Conservation (phyloP, 345 rosid species). For the Sapria himalayana region DNA sequence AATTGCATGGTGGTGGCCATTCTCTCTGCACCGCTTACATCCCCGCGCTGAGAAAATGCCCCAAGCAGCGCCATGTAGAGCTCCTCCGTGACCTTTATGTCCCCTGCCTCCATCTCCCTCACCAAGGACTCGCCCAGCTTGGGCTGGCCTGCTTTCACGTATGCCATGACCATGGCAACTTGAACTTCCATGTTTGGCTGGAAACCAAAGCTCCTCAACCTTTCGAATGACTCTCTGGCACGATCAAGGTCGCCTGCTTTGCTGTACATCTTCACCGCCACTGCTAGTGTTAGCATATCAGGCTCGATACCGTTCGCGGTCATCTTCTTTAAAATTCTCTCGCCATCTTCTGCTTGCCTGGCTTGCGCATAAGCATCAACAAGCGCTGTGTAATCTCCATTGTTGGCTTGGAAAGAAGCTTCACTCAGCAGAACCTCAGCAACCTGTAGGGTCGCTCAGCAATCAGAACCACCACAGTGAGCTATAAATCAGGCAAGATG, state of each 20-base stretch:
- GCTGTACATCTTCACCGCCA: constrained; percentile 48
- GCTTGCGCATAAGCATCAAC: constrained; percentile 45
- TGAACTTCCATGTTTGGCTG: constrained; percentile 33
- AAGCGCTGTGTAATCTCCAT: constrained; percentile 47
- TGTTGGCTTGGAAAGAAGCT: constrained; percentile 37
- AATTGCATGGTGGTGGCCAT: constrained; percentile 25
- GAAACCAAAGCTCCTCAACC: constrained; percentile 42
- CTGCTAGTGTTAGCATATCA: constrained; percentile 30
- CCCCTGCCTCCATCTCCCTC: constrained; percentile 35
- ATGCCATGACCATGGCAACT: constrained; percentile 58
- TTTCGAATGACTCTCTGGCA: constrained; percentile 47
- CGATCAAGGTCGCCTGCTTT: constrained; percentile 48
- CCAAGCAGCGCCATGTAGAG: constrained; percentile 49
- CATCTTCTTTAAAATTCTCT: constrained; percentile 58
- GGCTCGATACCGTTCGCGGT: constrained; percentile 33
- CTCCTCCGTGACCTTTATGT: constrained; percentile 28
- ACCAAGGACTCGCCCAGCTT: constrained; percentile 22
- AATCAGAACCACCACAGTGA: constrained; percentile 6
- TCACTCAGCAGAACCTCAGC: constrained; percentile 45
- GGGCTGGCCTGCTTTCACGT: constrained; percentile 38
- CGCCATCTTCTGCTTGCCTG: constrained; percentile 38
- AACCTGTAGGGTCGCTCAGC: constrained; percentile 23
- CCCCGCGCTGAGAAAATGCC: constrained; percentile 32
- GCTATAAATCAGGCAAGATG: too few species aligned
- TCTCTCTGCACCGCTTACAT: constrained; percentile 23